Evolutionary conservation across 768 basidiomycete species (phyloP).

Genomic region (Hirschioporus abietinus): DNA sequence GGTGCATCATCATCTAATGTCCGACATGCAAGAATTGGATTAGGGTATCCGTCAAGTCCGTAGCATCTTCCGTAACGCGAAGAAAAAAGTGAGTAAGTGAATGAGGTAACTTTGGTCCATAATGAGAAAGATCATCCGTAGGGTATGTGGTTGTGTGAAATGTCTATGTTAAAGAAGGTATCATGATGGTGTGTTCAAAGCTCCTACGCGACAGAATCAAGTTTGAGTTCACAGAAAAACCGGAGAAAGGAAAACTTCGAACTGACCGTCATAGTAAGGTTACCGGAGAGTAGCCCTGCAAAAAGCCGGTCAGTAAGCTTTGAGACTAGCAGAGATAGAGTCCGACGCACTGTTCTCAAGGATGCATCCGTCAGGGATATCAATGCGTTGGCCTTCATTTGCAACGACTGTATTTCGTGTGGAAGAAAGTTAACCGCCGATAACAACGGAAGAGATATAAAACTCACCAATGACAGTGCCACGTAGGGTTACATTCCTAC

Average conservation of each 20-base stretch:
- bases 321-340: slow-evolving; percentile 4
- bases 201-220: background rate
- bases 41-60: background rate
- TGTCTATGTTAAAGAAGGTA: background rate
- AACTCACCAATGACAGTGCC: slow-evolving; percentile 79
- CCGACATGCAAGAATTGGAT: background rate
- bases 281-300: slow-evolving; percentile 71
- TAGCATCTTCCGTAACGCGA: background rate
- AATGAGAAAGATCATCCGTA: background rate
- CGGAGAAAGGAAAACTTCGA: background rate
- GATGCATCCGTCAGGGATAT: slow-evolving; percentile 78
- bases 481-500: slow-evolving; percentile 76
- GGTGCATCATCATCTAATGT: slow-evolving; percentile 1
- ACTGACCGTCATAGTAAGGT: slow-evolving; percentile 70
- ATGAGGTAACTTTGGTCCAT: background rate
- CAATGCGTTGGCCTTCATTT: slow-evolving; percentile 77
- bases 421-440: background rate
- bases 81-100: background rate
- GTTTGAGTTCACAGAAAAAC: background rate
- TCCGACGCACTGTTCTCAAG: slow-evolving; percentile 58
- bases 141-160: background rate
- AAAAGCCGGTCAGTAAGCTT: slow-evolving; percentile 8
- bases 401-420: slow-evolving; percentile 45
- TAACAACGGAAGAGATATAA: background rate
- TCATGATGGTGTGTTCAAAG: background rate